phyloP scores from a whole-genome alignment of 345 rosid species.

The Leavenworthia alabamica region DNA sequence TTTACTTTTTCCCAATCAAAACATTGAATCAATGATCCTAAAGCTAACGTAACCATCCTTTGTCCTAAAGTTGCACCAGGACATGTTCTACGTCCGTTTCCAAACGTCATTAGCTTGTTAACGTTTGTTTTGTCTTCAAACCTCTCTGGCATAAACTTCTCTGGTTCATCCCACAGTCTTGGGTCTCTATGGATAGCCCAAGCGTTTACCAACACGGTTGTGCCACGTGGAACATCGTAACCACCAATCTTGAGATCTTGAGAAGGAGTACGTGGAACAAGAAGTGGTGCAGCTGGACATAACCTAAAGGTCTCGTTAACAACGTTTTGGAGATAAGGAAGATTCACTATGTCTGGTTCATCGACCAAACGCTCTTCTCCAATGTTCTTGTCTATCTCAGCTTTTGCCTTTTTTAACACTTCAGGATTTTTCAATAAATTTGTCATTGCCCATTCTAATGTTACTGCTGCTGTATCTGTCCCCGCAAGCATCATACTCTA shows the following conservation, averaged over 20 bases:
- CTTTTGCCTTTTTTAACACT: slow-evolving; percentile 28
- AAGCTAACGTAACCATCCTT: slow-evolving; percentile 31
- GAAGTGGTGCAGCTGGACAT: slow-evolving; percentile 23
- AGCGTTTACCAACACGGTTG: slow-evolving; percentile 41
- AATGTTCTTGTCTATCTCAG: slow-evolving; percentile 30
- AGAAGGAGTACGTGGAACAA: slow-evolving; percentile 23
- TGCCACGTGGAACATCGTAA: slow-evolving; percentile 36
- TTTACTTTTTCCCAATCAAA: slow-evolving; percentile 41
- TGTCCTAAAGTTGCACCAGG: slow-evolving; percentile 38
- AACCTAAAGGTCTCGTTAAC: slow-evolving; percentile 34
- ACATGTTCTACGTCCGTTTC: slow-evolving; percentile 43
- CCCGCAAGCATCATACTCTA: slow-evolving; percentile 43
- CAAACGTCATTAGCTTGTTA: slow-evolving; percentile 36
- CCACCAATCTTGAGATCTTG: slow-evolving; percentile 32
- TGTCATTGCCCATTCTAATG: slow-evolving; percentile 58
- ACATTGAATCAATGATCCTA: slow-evolving; percentile 41
- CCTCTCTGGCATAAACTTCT: slow-evolving; percentile 46
- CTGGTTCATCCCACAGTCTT: slow-evolving; percentile 36
- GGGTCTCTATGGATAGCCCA: slow-evolving; percentile 67
- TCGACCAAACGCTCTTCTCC: slow-evolving; percentile 36
- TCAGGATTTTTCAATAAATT: slow-evolving; percentile 33
- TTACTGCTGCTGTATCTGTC: slow-evolving; percentile 42
- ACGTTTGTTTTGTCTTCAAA: slow-evolving; percentile 27
- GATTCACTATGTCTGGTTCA: slow-evolving; percentile 30
- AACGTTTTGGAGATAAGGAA: slow-evolving; percentile 37